These are phyloP conservation scores for Sistotremastrum niveocremeum DNA, from an alignment of 768 basidiomycete genomes.

Conservation along the genomic window DNA sequence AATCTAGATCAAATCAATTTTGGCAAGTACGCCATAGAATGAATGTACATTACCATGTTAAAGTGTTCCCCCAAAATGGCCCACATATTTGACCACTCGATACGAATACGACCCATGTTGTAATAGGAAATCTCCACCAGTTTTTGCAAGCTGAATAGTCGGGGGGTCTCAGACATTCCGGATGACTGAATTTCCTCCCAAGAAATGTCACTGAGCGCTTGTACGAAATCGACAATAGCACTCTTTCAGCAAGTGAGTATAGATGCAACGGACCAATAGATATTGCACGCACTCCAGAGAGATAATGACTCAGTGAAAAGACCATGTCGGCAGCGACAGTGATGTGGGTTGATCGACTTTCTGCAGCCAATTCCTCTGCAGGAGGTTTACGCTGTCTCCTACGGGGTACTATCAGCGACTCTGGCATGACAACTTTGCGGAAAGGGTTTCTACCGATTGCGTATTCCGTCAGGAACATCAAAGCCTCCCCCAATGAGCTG, in stretches of 20 bases:
- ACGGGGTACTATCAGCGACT: conserved; percentile 6
- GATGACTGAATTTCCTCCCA: conserved; percentile 99
- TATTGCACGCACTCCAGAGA: conserved; percentile 66
- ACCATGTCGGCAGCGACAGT: conserved; percentile 99
- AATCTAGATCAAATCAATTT: conserved; percentile 39
- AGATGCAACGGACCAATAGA: conserved; percentile 1
- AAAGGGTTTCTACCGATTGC: conserved; percentile 53
- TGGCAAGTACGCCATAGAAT: conserved; percentile 6
- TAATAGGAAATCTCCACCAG: conserved; percentile 99
- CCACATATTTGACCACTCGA: conserved; percentile 98
- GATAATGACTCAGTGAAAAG: conserved; percentile 87
- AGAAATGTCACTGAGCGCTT: conserved; percentile 89
- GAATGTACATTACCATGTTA: conserved; percentile 59
- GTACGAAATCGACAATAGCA: conserved; percentile 96
- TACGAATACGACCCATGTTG: conserved; percentile 95
- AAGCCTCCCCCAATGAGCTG: conserved; percentile 88
- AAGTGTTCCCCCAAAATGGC: conserved; percentile 97
- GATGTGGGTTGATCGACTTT: conserved; percentile 94
- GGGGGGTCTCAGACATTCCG: conserved; percentile 83
- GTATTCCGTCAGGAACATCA: conserved; percentile 65
- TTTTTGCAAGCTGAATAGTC: conserved; percentile 94
- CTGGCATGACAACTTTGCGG: background rate
- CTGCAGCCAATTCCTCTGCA: conserved; percentile 90
- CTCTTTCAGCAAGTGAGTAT: conserved; percentile 34
- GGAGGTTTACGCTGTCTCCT: conserved; percentile 46